Percentiles rank a stretch among this genome's conserved stretches.
Conservation (phyloP, 306 rosid genomes). For the Luffa aegyptiaca region DNA sequence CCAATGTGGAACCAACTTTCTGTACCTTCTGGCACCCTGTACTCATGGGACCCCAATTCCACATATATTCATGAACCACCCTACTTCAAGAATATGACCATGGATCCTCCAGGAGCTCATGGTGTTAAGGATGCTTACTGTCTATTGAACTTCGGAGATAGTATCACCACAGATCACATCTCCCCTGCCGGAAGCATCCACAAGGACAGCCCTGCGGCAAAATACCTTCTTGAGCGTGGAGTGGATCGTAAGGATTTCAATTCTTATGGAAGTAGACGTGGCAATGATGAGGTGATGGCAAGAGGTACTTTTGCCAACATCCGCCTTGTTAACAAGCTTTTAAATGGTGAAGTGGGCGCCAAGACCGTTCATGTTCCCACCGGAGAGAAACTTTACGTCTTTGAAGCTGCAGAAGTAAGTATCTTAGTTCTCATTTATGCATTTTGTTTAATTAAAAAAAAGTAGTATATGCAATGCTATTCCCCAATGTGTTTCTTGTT, state of each 20-base stretch:
- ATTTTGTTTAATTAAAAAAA: not conserved
- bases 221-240: conserved; percentile 66
- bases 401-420: conserved; percentile 77
- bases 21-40: conserved; percentile 51
- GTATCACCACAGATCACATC: conserved; percentile 93
- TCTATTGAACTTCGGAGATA: conserved; percentile 79
- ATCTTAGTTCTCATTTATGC: conserved; percentile 9
- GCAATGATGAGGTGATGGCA: conserved; percentile 94
- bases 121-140: conserved; percentile 91
- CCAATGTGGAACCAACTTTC: conserved; percentile 70
- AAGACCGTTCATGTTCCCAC: conserved; percentile 77
- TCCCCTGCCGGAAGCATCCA: conserved; percentile 94
- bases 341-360: conserved; percentile 87
- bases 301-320: conserved; percentile 94
- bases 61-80: conserved; percentile 95
- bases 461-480: not conserved
- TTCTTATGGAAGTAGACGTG: conserved; percentile 91
- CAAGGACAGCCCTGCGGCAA: conserved; percentile 93
- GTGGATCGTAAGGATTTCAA: conserved; percentile 84
- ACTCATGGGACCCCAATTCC: conserved; percentile 81
- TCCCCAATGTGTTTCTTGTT: not conserved
- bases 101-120: conserved; percentile 78
- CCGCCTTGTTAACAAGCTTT: conserved; percentile 81
- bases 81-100: conserved; percentile 78
- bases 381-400: conserved; percentile 70